phyloP scores from a whole-genome alignment of 2,329 filamentous ascomycete genomes.

The Xylaria sp. region DNA sequence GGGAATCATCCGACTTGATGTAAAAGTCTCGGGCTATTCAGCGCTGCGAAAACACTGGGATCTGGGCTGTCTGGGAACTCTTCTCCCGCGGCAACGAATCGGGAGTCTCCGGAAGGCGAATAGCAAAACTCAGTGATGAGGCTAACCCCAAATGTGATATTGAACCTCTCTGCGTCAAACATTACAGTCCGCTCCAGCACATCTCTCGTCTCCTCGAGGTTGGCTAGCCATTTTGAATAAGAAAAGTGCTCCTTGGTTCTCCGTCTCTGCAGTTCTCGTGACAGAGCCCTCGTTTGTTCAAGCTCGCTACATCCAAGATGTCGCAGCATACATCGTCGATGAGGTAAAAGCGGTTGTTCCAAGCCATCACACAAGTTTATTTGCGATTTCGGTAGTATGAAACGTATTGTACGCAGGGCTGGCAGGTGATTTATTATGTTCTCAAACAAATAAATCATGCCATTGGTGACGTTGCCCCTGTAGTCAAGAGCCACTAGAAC shows the following conservation, averaged over 20 bases:
- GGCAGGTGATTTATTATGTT: background rate
- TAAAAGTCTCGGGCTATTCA: background rate
- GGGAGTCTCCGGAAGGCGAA: slow-evolving; percentile 14
- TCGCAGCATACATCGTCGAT: slow-evolving; percentile 11
- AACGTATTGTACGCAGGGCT: slow-evolving; percentile 8
- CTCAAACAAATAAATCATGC: background rate
- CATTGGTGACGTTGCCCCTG: background rate
- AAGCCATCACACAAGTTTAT: background rate
- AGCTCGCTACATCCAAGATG: background rate
- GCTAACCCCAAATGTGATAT: slow-evolving; percentile 10
- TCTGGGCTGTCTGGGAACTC: slow-evolving; percentile 6
- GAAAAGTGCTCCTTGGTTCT: no score
- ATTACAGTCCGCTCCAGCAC: background rate
- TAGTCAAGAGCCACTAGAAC: slow-evolving; percentile 13
- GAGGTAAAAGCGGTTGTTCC: background rate
- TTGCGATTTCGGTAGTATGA: background rate
- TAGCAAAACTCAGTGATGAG: slow-evolving; percentile 25
- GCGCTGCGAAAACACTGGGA: slow-evolving; percentile 11
- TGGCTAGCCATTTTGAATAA: no score
- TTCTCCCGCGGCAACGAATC: slow-evolving; percentile 29
- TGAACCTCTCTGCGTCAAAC: background rate
- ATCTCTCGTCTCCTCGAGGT: background rate
- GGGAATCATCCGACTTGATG: background rate
- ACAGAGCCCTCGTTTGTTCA: background rate
- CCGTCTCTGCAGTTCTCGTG: background rate